phyloP scores from a whole-genome alignment of 805 yeast species.

The Kodamaea fukazawae region DNA sequence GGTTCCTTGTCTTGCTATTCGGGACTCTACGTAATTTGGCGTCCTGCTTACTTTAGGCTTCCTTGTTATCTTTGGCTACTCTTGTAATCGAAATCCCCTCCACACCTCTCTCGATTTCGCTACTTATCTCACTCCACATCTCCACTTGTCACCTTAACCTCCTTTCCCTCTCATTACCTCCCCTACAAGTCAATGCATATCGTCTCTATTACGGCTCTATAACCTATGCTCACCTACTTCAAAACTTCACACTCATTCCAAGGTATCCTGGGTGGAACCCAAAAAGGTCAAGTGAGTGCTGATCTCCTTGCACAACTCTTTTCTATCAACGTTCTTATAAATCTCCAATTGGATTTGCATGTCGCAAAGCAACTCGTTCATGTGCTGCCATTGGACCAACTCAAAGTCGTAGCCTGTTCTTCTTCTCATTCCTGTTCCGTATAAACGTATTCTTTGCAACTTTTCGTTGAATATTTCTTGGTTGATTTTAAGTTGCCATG shows the following conservation, averaged over 20 bases:
- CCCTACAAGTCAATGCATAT: too few relatives aligned
- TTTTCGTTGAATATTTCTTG: slow-evolving; percentile 40
- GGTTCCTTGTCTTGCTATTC: too few relatives aligned
- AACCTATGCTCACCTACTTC: too few relatives aligned
- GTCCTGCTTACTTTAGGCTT: too few relatives aligned
- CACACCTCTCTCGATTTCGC: too few relatives aligned
- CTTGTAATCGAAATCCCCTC: too few relatives aligned
- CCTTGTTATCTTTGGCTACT: too few relatives aligned
- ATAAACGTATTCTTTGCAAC: slow-evolving; percentile 52
- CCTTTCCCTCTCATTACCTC: too few relatives aligned
- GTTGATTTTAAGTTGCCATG: slow-evolving; percentile 48
- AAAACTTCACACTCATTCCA: slow-evolving; percentile 22
- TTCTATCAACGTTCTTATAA: slow-evolving; percentile 40
- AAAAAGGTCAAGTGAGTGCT: slow-evolving; percentile 44
- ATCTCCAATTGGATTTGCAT: slow-evolving; percentile 43
- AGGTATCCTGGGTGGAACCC: slow-evolving; percentile 32
- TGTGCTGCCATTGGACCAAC: slow-evolving; percentile 55
- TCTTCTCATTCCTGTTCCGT: slow-evolving; percentile 54
- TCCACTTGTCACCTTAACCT: too few relatives aligned
- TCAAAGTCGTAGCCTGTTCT: slow-evolving; percentile 58
- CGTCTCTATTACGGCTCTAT: too few relatives aligned
- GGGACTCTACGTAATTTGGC: too few relatives aligned
- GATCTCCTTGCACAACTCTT: slow-evolving; percentile 51
- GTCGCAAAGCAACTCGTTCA: slow-evolving; percentile 55
- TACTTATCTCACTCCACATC: too few relatives aligned